Base-by-base conservation (phyloP, 2,329 filamentous ascomycete genomes). In the Fusarium ramigenum region DNA sequence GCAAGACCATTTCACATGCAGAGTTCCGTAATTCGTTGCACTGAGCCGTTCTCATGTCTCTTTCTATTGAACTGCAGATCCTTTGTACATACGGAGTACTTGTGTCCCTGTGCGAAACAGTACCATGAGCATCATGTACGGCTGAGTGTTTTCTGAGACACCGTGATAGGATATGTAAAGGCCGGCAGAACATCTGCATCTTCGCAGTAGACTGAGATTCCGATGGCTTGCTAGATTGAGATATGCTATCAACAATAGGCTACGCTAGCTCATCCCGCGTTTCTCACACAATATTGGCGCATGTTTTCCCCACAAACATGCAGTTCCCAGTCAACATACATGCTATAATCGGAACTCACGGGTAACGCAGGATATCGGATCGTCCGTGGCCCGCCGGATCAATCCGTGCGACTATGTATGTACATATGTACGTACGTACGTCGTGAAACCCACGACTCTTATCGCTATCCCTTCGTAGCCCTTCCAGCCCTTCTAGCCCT, bases 301-400 rank as follows among this genome's bases (percentile, higher is more conserved):
- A 54, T 39, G 25, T 28, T 39, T 21, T 37, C 34, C 34, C 34
- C 50, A 28, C 50, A 54, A 39, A 12, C 50, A 44, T 28, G 30
- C 32, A 40, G 30, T n/a, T n/a, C 32, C 34, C 59, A 40, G 40
- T 52, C 30, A 28, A 47, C 42, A 42, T 14, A 47, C 42, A 39
- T 30, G 28, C 28, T 30, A 30, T 30, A 53, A 53, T 16, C 54
- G 54, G 66, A 71, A 47, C 61, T 50, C 50, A 44, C 50, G 46
- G 36, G 28, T 47, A 49, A 58, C 54, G 46, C 60, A 46, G 42
- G 37, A 47, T 60, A 63, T 73, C 58, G 49, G 72, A 75, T 75
- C 62, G 59, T 40, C 60, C 40, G 30, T 53, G 43, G 32, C 36
- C 50, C 46, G 61, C 74, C 52, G 65, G 69, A 73, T 71, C 65